Evolutionary conservation across 371 early-diverging fungal species (phyloP).

Genomic region (Encephalitozoon intestinalis): DNA sequence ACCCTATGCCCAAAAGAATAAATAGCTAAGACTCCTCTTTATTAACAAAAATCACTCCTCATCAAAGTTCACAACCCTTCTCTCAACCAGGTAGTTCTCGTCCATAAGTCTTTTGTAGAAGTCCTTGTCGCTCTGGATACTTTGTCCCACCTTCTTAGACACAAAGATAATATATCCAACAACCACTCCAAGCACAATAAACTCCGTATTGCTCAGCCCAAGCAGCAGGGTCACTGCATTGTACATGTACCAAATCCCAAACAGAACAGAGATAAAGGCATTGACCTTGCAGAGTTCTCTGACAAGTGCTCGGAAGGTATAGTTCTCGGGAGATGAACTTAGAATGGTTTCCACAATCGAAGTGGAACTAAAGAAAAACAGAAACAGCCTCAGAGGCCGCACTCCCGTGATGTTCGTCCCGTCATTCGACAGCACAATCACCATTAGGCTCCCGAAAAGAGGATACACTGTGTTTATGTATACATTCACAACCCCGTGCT

Average conservation of each 20-base stretch:
- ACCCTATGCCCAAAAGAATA: not conserved
- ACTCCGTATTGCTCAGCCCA: not conserved
- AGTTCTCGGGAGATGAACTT: not conserved
- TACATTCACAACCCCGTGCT: not conserved
- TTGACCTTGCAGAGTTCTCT: not conserved
- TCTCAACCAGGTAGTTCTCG: constrained; percentile 3
- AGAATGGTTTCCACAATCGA: not conserved
- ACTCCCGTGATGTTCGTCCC: not conserved
- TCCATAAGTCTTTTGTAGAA: not conserved
- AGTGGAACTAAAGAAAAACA: constrained; percentile 7
- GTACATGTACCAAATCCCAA: constrained; percentile 4
- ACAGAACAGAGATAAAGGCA: not conserved
- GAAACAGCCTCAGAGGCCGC: not conserved
- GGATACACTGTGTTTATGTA: constrained; percentile 8
- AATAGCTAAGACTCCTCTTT: not conserved
- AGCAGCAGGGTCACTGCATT: not conserved
- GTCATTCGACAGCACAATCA: not conserved
- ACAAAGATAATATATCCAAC: not conserved
- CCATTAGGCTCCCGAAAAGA: not conserved
- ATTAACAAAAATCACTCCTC: not conserved
- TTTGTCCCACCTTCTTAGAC: not conserved
- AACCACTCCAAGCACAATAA: not conserved
- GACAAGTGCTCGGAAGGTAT: not conserved
- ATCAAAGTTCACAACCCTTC: not conserved
- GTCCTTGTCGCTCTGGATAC: not conserved